Percentiles rank a stretch among this genome's conserved stretches.
These are phyloP conservation scores for Cytospora mali DNA, from an alignment of 2,329 filamentous ascomycete genomes.

Conservation along the genomic window DNA sequence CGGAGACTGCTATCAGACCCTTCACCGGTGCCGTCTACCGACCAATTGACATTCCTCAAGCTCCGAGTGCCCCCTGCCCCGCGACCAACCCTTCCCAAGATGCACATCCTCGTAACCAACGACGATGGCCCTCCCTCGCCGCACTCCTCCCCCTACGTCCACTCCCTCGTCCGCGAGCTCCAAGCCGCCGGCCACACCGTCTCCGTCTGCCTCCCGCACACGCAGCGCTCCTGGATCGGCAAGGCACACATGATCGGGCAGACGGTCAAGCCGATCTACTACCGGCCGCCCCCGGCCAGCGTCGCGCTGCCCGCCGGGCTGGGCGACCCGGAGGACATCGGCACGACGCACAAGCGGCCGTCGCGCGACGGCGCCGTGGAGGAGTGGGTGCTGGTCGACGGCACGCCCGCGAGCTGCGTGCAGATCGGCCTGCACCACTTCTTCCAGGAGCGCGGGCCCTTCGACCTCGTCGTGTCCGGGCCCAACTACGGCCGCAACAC, in stretches of 20 bases:
- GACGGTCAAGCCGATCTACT: constrained; percentile 82
- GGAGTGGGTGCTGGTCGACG: constrained; percentile 81
- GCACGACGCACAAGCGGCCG: constrained; percentile 65
- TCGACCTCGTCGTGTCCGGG: constrained; percentile 78
- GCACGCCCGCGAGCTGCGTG: constrained; percentile 78
- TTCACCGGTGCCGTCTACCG: background rate
- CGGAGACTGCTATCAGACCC: background rate
- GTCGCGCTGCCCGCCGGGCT: constrained; percentile 43
- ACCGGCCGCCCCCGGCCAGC: constrained; percentile 56
- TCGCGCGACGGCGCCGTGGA: constrained; percentile 57
- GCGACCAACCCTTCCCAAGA: constrained; percentile 36
- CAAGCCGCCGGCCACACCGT: constrained; percentile 80
- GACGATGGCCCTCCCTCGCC: constrained; percentile 81
- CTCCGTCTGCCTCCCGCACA: constrained; percentile 87
- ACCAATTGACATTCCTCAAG: background rate
- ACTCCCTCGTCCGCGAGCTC: constrained; percentile 71
- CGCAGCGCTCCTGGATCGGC: constrained; percentile 95
- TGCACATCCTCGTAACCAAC: constrained; percentile 72
- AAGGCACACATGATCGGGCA: constrained; percentile 96
- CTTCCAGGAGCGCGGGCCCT: constrained; percentile 69
- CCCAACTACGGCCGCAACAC: constrained; percentile 85
- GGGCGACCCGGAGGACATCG: constrained; percentile 61
- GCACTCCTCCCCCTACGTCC: constrained; percentile 78
- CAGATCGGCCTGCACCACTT: constrained; percentile 83
- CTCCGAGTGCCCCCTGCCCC: background rate